These are phyloP conservation scores for Cyathus striatus DNA, from an alignment of 768 basidiomycete genomes.

Conservation along the genomic window DNA sequence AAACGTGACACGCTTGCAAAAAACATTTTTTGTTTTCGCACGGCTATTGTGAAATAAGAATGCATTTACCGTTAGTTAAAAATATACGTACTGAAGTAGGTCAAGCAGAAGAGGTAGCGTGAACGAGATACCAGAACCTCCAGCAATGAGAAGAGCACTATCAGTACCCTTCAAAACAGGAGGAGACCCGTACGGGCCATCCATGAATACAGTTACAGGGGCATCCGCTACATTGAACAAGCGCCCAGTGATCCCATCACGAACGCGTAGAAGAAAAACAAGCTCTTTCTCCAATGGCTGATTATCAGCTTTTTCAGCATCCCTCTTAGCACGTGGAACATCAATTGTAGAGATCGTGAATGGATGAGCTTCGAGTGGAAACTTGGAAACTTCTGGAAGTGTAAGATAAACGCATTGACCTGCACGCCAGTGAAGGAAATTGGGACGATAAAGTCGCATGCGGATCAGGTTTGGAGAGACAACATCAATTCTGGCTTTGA, in stretches of 20 bases:
- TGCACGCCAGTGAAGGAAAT: slow-evolving; percentile 36
- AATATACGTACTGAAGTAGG: slow-evolving; percentile 19
- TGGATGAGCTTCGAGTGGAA: slow-evolving; percentile 52
- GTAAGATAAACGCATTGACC: slow-evolving; percentile 53
- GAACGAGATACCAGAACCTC: slow-evolving; percentile 47
- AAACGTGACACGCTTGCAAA: neutral
- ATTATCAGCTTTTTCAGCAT: slow-evolving; percentile 8
- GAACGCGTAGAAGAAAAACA: slow-evolving; percentile 53
- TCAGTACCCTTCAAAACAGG: slow-evolving; percentile 28
- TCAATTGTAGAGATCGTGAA: slow-evolving; percentile 50
- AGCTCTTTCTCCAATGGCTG: slow-evolving; percentile 28
- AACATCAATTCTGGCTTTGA: slow-evolving; percentile 10
- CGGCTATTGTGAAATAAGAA: neutral
- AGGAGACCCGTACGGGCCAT: slow-evolving; percentile 42
- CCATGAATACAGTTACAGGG: slow-evolving; percentile 37
- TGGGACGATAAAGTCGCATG: slow-evolving; percentile 35
- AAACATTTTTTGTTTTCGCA: neutral
- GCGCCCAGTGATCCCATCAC: slow-evolving; percentile 54
- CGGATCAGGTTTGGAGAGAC: slow-evolving; percentile 28
- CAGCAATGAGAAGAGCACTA: slow-evolving; percentile 34
- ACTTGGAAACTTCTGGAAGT: slow-evolving; percentile 37
- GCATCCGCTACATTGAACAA: slow-evolving; percentile 26
- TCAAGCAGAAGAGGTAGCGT: slow-evolving; percentile 40
- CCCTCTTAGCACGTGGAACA: neutral
- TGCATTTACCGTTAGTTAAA: neutral